Percentiles rank a stretch among this genome's conserved stretches.
Evolutionary conservation across 805 yeast species (phyloP).

Genomic region (Kodamaea restingae): DNA sequence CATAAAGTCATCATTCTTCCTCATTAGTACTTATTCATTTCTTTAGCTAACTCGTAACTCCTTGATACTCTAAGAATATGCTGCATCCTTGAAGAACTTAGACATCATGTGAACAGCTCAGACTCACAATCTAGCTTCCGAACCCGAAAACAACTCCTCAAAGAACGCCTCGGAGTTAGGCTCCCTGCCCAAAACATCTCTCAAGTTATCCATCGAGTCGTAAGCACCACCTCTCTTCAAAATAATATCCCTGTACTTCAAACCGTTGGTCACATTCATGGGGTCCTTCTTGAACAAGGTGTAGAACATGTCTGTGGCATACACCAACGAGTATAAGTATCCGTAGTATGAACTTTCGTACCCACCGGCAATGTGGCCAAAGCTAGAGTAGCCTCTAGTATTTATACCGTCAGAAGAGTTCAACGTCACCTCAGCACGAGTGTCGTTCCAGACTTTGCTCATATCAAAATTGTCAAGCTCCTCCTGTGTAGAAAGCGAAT

Average conservation of each 20-base stretch:
- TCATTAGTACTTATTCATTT: no score
- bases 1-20: no score
- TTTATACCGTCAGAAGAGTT: conserved; percentile 50
- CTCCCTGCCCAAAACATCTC: conserved; percentile 67
- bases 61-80: no score
- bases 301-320: conserved; percentile 79
- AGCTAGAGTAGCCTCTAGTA: conserved; percentile 70
- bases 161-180: conserved; percentile 74
- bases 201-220: conserved; percentile 63
- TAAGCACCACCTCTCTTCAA: conserved; percentile 69
- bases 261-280: conserved; percentile 57
- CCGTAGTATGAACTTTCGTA: conserved; percentile 87
- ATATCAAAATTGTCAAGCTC: conserved; percentile 47
- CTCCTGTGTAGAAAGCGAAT: conserved; percentile 42
- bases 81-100: no score
- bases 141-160: conserved; percentile 44
- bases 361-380: conserved; percentile 78
- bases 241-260: conserved; percentile 64
- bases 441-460: conserved; percentile 56
- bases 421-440: conserved; percentile 60
- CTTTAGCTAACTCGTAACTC: no score
- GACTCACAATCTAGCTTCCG: not conserved
- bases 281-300: conserved; percentile 66
- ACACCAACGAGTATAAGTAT: conserved; percentile 80
- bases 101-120: no score